Evolutionary conservation across 176 grass and related monocot genomes (phyloP), one percentile per base, ranked within the genome.

Genomic region (Eleusine coracana): DNA sequence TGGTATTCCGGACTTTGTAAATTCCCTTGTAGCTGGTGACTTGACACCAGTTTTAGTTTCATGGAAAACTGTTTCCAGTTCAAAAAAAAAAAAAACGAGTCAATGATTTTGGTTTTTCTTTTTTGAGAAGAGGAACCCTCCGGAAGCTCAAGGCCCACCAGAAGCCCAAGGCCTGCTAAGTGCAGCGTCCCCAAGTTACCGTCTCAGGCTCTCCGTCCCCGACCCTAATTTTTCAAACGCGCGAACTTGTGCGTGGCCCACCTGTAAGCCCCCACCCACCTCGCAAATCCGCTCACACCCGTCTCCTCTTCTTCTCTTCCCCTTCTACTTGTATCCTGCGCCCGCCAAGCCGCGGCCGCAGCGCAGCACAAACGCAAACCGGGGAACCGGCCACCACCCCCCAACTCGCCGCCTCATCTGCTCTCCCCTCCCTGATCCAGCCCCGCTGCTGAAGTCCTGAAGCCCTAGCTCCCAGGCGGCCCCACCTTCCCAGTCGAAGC

Each of bases 211-310:
- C 63, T 36, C 8, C 37, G 21, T 7, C 7, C 13, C 38, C 5
- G 66, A 61, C 74, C 84, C 88, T 79, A 83, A 83, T 79, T 83
- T 76, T 87, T 90, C 75, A 90, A 90, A 90, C 60, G 46, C 6
- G 37, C 25, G 51, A 80, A 70, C 31, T 80, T 74, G 58, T 54
- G 39, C 18, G 5, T 12, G 73, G 10, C 25, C 84, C 80, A 71
- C 88, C 63, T 12, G 42, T 21, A 20, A 78, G 66, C 15, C 5
- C 40, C 62, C 75, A 79, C 75, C 75, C 79, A 80, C 52, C 42
- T 44, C 10, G 23, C 88, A 68, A 54, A 70, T 2, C 23, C 37
- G 51, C 61, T 21, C 74, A 36, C 5, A 13, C 31, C 76, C 58
- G 46, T 12, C 76, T 23, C 42, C 13, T 44, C 52, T 34, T 38